These are phyloP conservation scores for Pleoardoris graminearum DNA, from an alignment of 2,329 filamentous ascomycete species.

Conservation along the genomic window DNA sequence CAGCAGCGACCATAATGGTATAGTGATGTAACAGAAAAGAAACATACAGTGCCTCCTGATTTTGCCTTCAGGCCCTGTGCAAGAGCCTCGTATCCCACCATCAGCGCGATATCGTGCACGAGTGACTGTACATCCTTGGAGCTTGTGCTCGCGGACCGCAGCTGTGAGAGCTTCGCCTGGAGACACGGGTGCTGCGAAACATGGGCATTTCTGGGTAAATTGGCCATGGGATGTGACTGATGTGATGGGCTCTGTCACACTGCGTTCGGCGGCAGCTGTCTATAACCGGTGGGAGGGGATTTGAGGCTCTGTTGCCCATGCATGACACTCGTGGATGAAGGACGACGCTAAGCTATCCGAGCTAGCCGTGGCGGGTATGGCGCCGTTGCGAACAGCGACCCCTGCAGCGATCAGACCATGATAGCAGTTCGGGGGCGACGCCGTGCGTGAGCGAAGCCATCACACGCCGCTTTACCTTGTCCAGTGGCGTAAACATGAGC, in stretches of 20 bases:
- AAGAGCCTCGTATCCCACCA: conserved; percentile 82
- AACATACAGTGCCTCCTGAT: conserved; percentile 66
- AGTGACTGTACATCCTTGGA: conserved; percentile 78
- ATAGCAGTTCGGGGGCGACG: too few species aligned
- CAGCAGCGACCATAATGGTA: conserved; percentile 1
- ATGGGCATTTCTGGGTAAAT: conserved; percentile 63
- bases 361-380: not conserved
- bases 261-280: conserved; percentile 6
- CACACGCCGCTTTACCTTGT: not conserved
- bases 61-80: conserved; percentile 62
- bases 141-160: conserved; percentile 72
- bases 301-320: not conserved
- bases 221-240: conserved; percentile 30
- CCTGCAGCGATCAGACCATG: not conserved
- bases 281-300: not conserved
- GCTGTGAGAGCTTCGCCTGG: conserved; percentile 83
- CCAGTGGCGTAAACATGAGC: not conserved
- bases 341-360: not conserved
- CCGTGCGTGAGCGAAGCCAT: too few species aligned
- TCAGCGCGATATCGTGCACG: conserved; percentile 82
- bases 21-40: not conserved
- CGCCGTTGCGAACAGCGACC: not conserved
- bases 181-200: conserved; percentile 86
- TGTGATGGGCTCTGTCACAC: conserved; percentile 10
- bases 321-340: conserved; percentile 1